Percentiles rank a stretch among this genome's conserved stretches.
phyloP scores from a whole-genome alignment of 495 filamentous ascomycete genomes.

The Pseudevernia furfuracea region DNA sequence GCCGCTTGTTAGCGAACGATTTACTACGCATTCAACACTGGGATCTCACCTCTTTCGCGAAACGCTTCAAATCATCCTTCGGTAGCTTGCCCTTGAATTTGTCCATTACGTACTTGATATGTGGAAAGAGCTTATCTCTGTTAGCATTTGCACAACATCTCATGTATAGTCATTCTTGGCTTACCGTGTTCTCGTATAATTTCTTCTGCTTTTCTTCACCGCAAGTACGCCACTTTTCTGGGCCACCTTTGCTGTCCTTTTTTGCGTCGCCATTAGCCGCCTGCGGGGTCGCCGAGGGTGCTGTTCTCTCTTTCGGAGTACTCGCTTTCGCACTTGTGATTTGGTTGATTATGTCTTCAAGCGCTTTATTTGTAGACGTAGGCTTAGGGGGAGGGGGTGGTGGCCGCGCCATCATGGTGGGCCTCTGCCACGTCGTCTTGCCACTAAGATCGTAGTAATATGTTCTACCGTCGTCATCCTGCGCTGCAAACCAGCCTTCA shows the following conservation, averaged over 20 bases:
- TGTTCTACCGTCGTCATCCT: slow-evolving; percentile 53
- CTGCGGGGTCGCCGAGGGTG: slow-evolving; percentile 44
- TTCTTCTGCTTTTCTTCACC: slow-evolving; percentile 83
- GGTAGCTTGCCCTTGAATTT: slow-evolving; percentile 79
- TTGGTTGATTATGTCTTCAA: slow-evolving; percentile 80
- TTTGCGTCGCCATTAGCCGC: slow-evolving; percentile 40
- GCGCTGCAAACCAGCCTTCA: slow-evolving; percentile 70
- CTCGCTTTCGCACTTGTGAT: slow-evolving; percentile 63
- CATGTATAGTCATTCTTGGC: slow-evolving; percentile 24
- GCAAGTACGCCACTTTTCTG: slow-evolving; percentile 73
- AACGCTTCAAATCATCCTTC: slow-evolving; percentile 79
- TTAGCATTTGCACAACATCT: not conserved
- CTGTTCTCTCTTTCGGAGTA: slow-evolving; percentile 55
- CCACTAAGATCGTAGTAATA: slow-evolving; percentile 78
- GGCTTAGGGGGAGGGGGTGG: slow-evolving; percentile 54
- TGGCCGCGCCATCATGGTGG: slow-evolving; percentile 57
- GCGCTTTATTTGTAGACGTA: slow-evolving; percentile 55
- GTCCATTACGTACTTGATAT: slow-evolving; percentile 75
- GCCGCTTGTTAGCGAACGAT: slow-evolving; percentile 4
- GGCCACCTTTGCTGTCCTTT: slow-evolving; percentile 54
- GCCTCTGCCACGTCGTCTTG: slow-evolving; percentile 69
- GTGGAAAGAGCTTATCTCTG: slow-evolving; percentile 58
- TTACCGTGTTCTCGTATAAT: slow-evolving; percentile 83
- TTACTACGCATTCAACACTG: not conserved
- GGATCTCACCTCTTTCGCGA: slow-evolving; percentile 65